Evolutionary conservation across 2,329 filamentous ascomycete genomes (phyloP).

Genomic region (Fusarium sulawesiense): DNA sequence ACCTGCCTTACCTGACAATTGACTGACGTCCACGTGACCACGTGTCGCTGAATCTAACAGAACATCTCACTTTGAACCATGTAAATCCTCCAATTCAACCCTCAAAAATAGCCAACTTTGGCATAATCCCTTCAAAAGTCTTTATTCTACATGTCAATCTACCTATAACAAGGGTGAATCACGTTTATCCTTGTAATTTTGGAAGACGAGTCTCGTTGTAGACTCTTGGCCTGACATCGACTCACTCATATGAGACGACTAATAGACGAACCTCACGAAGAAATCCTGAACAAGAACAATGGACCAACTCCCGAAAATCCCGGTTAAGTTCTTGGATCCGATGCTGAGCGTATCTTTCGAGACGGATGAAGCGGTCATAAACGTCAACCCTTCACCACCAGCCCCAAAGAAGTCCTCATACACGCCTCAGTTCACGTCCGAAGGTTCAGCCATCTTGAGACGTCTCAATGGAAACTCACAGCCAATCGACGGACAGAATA

Average conservation of each 20-base stretch:
- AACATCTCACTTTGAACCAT: slow-evolving; percentile 28
- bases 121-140: background rate
- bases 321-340: background rate
- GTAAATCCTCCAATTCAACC: slow-evolving; percentile 19
- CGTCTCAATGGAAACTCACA: slow-evolving; percentile 39
- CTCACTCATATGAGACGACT: slow-evolving; percentile 13
- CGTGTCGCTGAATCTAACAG: slow-evolving; percentile 19
- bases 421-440: slow-evolving; percentile 47
- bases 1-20: background rate
- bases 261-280: background rate
- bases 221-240: background rate
- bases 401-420: slow-evolving; percentile 40
- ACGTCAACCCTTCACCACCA: background rate
- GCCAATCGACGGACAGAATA: background rate
- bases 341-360: background rate
- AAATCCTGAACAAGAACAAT: slow-evolving; percentile 13
- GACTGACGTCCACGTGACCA: slow-evolving; percentile 29
- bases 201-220: background rate
- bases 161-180: background rate
- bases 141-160: background rate
- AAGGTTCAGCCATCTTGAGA: slow-evolving; percentile 45
- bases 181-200: background rate
- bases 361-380: background rate
- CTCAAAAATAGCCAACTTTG: slow-evolving; percentile 11
- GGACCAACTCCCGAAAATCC: background rate